Conservation (phyloP, 139 green algal genomes). For the Chara braunii region DNA sequence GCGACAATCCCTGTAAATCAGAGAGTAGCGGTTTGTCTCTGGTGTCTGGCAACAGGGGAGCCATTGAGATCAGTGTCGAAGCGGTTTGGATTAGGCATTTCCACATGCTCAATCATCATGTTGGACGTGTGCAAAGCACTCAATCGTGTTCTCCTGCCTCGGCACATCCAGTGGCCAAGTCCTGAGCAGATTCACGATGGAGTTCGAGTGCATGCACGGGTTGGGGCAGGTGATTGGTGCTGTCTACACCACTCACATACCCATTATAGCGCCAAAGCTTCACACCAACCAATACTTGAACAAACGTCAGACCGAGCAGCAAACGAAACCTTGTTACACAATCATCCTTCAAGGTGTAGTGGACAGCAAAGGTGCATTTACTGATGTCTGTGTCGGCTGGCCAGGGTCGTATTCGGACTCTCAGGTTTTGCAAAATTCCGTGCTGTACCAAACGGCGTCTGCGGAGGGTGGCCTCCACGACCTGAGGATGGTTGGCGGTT, state of each 20-base stretch:
- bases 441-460: constrained; percentile 8
- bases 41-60: constrained; percentile 17
- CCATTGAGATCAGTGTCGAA: constrained; percentile 3
- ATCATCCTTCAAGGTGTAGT: constrained; percentile 16
- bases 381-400: constrained; percentile 27
- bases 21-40: constrained; percentile 7
- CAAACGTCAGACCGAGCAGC: constrained; percentile 16
- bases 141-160: constrained; percentile 19
- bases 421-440: constrained; percentile 25
- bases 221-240: constrained; percentile 10
- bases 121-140: constrained; percentile 20
- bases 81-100: constrained; percentile 22
- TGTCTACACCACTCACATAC: constrained; percentile 33
- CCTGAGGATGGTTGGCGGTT: no score
- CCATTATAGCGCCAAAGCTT: constrained; percentile 2
- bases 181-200: not conserved
- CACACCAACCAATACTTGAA: constrained; percentile 20
- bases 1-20: constrained; percentile 9
- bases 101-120: constrained; percentile 3
- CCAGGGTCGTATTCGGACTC: constrained; percentile 14
- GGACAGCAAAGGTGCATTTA: constrained; percentile 15
- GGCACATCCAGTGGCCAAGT: constrained; percentile 21
- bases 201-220: constrained; percentile 4
- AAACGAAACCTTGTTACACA: constrained; percentile 11
- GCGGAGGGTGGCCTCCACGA: no score